Conservation (phyloP, 176 grass and related monocot species). For the Avena sativa region DNA sequence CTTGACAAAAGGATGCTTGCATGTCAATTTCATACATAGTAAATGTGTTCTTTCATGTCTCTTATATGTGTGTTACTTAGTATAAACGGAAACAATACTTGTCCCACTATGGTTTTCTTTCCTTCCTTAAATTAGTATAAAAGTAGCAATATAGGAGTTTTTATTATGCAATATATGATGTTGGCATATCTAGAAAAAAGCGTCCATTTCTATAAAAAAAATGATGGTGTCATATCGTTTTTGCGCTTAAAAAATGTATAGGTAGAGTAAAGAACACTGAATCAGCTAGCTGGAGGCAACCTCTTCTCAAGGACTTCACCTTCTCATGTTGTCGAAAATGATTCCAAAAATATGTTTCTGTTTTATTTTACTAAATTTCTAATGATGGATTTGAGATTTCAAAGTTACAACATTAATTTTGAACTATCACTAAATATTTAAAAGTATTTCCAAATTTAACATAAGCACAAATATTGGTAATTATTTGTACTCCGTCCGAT, state of each 20-base stretch:
- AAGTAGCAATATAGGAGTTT: background rate
- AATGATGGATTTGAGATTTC: background rate
- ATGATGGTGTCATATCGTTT: background rate
- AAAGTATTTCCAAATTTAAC: background rate
- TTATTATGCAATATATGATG: background rate
- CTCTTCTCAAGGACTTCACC: background rate
- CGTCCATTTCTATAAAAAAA: too few species aligned
- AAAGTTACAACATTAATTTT: background rate
- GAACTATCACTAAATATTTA: background rate
- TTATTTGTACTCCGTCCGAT: background rate
- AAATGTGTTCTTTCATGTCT: background rate
- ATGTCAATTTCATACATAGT: background rate
- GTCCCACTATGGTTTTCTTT: background rate
- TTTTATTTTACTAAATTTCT: background rate
- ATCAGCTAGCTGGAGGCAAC: background rate
- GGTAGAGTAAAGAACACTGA: background rate
- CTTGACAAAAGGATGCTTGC: background rate
- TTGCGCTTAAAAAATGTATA: background rate
- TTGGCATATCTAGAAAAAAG: background rate
- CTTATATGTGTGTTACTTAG: conserved; percentile 13
- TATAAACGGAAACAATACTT: background rate
- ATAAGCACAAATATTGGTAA: background rate
- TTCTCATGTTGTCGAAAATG: background rate
- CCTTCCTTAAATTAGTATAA: background rate
- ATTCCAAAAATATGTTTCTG: background rate